These are phyloP conservation scores for Fusarium floridanum DNA, from an alignment of 2,329 filamentous ascomycete genomes.

Conservation along the genomic window DNA sequence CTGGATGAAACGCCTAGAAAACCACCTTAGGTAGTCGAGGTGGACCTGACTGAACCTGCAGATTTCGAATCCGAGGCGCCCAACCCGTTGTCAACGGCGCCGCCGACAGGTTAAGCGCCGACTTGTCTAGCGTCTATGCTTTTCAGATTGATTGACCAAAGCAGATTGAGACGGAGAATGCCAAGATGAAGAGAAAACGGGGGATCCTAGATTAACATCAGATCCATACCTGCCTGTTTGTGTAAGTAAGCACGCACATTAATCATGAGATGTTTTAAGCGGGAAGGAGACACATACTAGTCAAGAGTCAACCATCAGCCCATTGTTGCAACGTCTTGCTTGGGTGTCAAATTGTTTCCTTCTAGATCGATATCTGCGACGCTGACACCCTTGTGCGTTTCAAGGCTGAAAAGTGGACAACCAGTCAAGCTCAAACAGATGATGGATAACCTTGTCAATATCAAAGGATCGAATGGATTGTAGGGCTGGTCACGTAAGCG, in stretches of 20 bases:
- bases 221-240: not conserved
- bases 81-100: conserved; percentile 1
- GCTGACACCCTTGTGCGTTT: not conserved
- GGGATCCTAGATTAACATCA: not conserved
- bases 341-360: not conserved
- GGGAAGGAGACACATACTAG: not conserved
- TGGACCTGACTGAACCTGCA: not conserved
- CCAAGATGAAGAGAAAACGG: not conserved
- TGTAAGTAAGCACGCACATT: not conserved
- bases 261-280: not conserved
- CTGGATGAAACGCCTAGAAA: not conserved
- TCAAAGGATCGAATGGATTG: not conserved
- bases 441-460: not conserved
- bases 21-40: not conserved
- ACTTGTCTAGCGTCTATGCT: not conserved
- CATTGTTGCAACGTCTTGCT: not conserved
- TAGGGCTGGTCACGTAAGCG: not conserved
- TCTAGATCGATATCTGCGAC: not conserved
- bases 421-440: not conserved
- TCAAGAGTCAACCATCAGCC: not conserved
- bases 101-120: not conserved
- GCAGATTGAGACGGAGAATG: not conserved
- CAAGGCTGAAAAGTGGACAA: not conserved
- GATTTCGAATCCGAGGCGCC: not conserved
- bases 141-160: not conserved